phyloP scores from a whole-genome alignment of 2,329 filamentous ascomycete genomes.

The Trichoderma sp. region DNA sequence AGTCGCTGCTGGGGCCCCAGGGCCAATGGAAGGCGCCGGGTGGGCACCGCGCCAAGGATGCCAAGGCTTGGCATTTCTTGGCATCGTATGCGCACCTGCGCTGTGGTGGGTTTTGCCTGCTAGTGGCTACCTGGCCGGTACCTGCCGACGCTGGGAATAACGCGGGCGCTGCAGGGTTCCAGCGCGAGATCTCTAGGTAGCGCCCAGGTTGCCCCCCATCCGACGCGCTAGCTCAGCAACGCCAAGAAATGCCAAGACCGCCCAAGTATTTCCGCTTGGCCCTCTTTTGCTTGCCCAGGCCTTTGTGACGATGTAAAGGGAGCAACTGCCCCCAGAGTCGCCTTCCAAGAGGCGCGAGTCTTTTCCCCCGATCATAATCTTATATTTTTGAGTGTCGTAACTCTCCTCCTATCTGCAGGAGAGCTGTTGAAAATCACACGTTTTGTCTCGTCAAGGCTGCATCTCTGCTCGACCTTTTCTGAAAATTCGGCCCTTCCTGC shows the following conservation, averaged over 20 bases:
- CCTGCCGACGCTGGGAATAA: not conserved
- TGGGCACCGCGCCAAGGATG: slow-evolving; percentile 45
- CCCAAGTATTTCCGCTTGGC: slow-evolving; percentile 45
- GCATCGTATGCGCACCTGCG: slow-evolving; percentile 39
- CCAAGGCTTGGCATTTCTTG: slow-evolving; percentile 47
- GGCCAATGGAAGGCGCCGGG: slow-evolving; percentile 40
- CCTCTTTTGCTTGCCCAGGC: slow-evolving; percentile 43
- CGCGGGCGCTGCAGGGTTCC: too few relatives aligned
- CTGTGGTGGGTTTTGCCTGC: slow-evolving; percentile 5
- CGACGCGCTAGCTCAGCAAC: slow-evolving; percentile 29
- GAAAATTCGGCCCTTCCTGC: slow-evolving; percentile 1
- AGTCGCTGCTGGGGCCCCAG: slow-evolving; percentile 23
- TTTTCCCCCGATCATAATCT: slow-evolving; percentile 26
- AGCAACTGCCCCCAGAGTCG: slow-evolving; percentile 33
- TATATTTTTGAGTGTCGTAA: slow-evolving; percentile 4
- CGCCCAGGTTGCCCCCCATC: slow-evolving; percentile 13
- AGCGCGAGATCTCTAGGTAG: not conserved
- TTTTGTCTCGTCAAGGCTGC: slow-evolving; percentile 10
- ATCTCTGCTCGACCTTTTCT: slow-evolving; percentile 5
- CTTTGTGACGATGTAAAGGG: slow-evolving; percentile 44
- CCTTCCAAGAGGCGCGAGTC: slow-evolving; percentile 21
- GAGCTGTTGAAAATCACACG: not conserved
- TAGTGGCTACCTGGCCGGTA: not conserved
- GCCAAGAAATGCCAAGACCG: slow-evolving; percentile 38
- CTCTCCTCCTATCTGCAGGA: not conserved